Evolutionary conservation across 768 basidiomycete genomes (phyloP).

Genomic region (Lentinus tigrinus): DNA sequence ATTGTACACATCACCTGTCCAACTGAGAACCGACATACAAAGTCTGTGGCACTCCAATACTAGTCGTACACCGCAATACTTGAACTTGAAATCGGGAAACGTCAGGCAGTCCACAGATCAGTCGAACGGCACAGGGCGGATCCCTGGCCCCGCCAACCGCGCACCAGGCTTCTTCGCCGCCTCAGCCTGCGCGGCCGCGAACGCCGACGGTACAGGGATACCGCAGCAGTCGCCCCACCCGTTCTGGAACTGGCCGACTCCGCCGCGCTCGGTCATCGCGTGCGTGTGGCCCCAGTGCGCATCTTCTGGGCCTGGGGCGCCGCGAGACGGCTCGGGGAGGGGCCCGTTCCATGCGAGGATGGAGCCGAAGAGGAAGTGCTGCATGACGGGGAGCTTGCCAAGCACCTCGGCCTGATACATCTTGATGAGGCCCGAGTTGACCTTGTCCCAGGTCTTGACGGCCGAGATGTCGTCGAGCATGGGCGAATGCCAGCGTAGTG

Average conservation of each 20-base stretch:
- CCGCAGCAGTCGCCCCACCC: constrained; percentile 94
- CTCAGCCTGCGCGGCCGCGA: constrained; percentile 68
- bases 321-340: constrained; percentile 34
- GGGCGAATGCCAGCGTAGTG: constrained; percentile 95
- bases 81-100: no score
- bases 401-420: constrained; percentile 97
- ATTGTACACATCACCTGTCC: no score
- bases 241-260: constrained; percentile 48
- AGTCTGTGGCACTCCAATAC: no score
- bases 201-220: constrained; percentile 80
- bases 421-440: constrained; percentile 94
- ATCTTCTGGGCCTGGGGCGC: constrained; percentile 31
- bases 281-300: constrained; percentile 53
- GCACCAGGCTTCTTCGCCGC: constrained; percentile 38
- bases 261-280: constrained; percentile 38
- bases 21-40: no score
- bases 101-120: constrained; percentile 28
- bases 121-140: constrained; percentile 81
- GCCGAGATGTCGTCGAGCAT: constrained; percentile 99
- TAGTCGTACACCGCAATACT: no score
- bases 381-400: constrained; percentile 91
- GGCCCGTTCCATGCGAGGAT: constrained; percentile 71
- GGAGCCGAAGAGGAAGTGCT: constrained; percentile 94
- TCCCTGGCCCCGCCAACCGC: constrained; percentile 56
- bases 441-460: constrained; percentile 94